phyloP scores from a whole-genome alignment of 2,329 filamentous ascomycete species.

The Calycina herbarum region DNA sequence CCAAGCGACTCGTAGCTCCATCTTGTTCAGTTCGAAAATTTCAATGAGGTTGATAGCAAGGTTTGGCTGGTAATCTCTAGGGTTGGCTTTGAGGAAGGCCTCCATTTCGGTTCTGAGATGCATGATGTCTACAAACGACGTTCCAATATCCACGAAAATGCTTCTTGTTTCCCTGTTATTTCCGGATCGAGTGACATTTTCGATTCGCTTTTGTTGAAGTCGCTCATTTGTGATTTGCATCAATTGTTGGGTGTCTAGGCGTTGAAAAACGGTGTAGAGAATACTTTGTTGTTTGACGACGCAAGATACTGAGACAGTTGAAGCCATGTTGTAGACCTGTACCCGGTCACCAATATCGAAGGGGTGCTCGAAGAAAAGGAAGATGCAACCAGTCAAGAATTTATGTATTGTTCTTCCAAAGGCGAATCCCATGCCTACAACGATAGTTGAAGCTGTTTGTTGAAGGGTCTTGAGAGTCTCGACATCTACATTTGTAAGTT shows the following conservation, averaged over 20 bases:
- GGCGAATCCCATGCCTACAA: too few relatives aligned
- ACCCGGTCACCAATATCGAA: too few relatives aligned
- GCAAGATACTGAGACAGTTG: too few relatives aligned
- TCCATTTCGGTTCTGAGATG: constrained; percentile 79
- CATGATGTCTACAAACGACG: constrained; percentile 82
- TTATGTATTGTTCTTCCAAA: too few relatives aligned
- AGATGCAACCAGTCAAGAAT: too few relatives aligned
- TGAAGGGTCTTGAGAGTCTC: too few relatives aligned
- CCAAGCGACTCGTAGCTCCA: constrained; percentile 77
- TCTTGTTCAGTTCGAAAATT: constrained; percentile 80
- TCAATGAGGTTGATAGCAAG: constrained; percentile 73
- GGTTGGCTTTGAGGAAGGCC: constrained; percentile 82
- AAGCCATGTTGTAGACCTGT: too few relatives aligned
- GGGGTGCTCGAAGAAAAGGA: too few relatives aligned
- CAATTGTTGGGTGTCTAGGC: constrained; percentile 75
- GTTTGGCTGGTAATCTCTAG: constrained; percentile 83
- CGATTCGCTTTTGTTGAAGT: constrained; percentile 85
- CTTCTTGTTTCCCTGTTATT: constrained; percentile 81
- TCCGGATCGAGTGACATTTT: constrained; percentile 86
- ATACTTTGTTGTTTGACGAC: too few relatives aligned
- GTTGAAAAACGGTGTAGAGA: constrained; percentile 61
- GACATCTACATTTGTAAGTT: too few relatives aligned
- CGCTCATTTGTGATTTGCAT: constrained; percentile 76
- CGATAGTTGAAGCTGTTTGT: too few relatives aligned
- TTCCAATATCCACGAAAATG: constrained; percentile 78